Conservation (phyloP, 106 monocot species). For the Posidonia australis region DNA sequence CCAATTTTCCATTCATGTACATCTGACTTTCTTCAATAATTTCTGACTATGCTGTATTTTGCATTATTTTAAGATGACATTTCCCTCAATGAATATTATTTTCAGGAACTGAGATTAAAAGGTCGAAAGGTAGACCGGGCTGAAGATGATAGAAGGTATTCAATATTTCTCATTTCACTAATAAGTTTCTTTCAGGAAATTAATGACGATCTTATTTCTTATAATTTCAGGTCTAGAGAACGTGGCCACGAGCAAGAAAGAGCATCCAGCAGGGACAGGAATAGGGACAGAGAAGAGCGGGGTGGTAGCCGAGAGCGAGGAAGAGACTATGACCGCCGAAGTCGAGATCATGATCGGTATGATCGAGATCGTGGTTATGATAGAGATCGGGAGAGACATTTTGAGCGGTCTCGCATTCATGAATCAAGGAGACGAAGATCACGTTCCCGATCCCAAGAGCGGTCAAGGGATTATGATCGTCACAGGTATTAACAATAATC, state of each 20-base stretch:
- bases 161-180: background rate
- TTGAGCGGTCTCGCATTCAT: slow-evolving; percentile 28
- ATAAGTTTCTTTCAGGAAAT: background rate
- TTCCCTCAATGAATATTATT: slow-evolving; percentile 5
- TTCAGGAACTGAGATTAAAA: slow-evolving; percentile 70
- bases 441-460: slow-evolving; percentile 50
- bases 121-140: slow-evolving; percentile 35
- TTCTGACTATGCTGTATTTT: background rate
- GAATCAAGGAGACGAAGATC: slow-evolving; percentile 56
- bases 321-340: slow-evolving; percentile 47
- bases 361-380: slow-evolving; percentile 46
- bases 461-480: slow-evolving; percentile 52
- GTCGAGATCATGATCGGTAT: slow-evolving; percentile 38
- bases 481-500: slow-evolving; percentile 30
- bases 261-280: slow-evolving; percentile 35
- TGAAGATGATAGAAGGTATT: slow-evolving; percentile 50
- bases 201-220: background rate
- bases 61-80: background rate
- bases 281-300: slow-evolving; percentile 27
- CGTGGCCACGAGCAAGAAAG: slow-evolving; percentile 26
- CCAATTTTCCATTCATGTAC: too few species aligned
- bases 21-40: background rate
- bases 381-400: slow-evolving; percentile 29
- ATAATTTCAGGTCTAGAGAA: slow-evolving; percentile 55
- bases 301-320: slow-evolving; percentile 24